Conservation (phyloP, 306 rosid species). For the Cicer pinnatifidum region DNA sequence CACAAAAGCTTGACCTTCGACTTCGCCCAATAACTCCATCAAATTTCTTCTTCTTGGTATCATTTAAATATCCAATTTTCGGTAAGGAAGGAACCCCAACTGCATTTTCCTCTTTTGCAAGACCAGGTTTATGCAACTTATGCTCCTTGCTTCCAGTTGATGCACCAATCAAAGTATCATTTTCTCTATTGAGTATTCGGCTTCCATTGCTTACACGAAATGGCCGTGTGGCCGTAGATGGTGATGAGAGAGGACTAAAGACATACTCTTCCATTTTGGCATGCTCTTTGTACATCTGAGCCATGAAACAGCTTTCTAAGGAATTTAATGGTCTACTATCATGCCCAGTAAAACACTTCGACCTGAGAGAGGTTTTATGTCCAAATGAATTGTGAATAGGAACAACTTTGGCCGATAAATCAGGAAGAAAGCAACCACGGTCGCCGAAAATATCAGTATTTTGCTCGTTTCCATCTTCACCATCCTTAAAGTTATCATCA, state of each 20-base stretch:
- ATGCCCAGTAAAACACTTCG: conserved; percentile 46
- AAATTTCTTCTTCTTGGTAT: conserved; percentile 47
- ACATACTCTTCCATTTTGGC: conserved; percentile 60
- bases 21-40: conserved; percentile 47
- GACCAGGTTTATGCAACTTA: conserved; percentile 46
- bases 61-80: conserved; percentile 45
- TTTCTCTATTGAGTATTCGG: conserved; percentile 57
- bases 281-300: conserved; percentile 69
- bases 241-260: conserved; percentile 54
- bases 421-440: conserved; percentile 37
- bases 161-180: conserved; percentile 38
- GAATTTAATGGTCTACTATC: conserved; percentile 60
- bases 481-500: conserved; percentile 40
- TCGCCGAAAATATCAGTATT: conserved; percentile 42
- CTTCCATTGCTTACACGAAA: conserved; percentile 70
- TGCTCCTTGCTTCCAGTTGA: conserved; percentile 48
- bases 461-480: conserved; percentile 45
- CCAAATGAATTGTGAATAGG: conserved; percentile 45
- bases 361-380: conserved; percentile 58
- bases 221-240: conserved; percentile 52
- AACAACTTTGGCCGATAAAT: conserved; percentile 47
- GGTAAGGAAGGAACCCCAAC: conserved; percentile 57
- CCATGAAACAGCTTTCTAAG: conserved; percentile 81
- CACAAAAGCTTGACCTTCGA: conserved; percentile 50
- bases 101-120: conserved; percentile 46